Percentiles rank a stretch among this genome's conserved stretches.
phyloP scores from a whole-genome alignment of 495 filamentous ascomycete species.

The Glutinoglossum americanum region DNA sequence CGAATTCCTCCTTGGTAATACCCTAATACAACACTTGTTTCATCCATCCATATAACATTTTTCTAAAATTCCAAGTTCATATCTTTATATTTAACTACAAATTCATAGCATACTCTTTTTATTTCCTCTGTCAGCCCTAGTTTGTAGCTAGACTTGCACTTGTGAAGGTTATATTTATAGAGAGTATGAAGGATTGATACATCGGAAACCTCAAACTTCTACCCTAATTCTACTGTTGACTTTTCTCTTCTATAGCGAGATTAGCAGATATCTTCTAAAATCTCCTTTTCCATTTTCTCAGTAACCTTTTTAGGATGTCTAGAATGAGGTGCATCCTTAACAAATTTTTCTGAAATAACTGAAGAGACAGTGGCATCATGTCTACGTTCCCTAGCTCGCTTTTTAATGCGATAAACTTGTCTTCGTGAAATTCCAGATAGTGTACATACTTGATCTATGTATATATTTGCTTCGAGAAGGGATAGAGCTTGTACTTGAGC shows the following conservation, averaged over 20 bases:
- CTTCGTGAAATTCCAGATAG: conserved; percentile 1
- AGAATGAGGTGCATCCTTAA: conserved; percentile 12
- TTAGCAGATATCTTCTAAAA: background rate
- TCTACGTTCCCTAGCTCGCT: background rate
- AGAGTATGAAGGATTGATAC: too few relatives aligned
- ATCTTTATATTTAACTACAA: background rate
- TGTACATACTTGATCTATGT: background rate
- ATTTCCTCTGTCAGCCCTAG: too few relatives aligned
- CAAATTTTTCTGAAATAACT: conserved; percentile 22
- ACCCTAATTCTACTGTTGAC: background rate
- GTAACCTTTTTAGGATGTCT: conserved; percentile 1
- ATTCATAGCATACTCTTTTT: background rate
- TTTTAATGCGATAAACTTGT: background rate
- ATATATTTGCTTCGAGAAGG: background rate
- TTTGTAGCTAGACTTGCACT: background rate
- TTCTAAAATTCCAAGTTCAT: conserved; percentile 5
- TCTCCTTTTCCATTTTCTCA: background rate
- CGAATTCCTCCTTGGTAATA: conserved; percentile 8
- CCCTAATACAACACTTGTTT: conserved; percentile 12
- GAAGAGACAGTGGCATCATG: conserved; percentile 8
- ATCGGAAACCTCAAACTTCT: conserved; percentile 5
- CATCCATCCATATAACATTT: conserved; percentile 12
- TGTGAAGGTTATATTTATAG: too few relatives aligned
- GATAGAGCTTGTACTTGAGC: conserved; percentile 2
- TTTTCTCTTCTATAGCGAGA: background rate